A percentile compares a stretch with the other conserved stretches of the same genome.
phyloP scores from a whole-genome alignment of 2,329 filamentous ascomycete species.

The Calcarisporium arbuscula region DNA sequence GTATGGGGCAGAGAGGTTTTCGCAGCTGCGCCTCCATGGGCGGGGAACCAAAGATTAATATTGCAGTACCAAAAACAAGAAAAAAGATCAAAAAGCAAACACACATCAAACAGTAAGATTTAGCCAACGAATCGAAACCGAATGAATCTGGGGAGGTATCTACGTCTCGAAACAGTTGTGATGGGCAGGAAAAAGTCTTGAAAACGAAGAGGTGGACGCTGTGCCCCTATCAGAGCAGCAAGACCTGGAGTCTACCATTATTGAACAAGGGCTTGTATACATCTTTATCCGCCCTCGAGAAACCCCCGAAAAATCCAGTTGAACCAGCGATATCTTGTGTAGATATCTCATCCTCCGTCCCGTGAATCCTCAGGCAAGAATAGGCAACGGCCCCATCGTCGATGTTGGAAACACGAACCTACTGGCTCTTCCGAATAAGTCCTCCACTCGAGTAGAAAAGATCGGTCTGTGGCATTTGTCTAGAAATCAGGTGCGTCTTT shows the following conservation, averaged over 20 bases:
- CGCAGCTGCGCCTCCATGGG: no score
- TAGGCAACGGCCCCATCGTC: constrained; percentile 45
- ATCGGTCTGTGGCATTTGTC: constrained; percentile 76
- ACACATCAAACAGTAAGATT: no score
- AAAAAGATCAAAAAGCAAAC: no score
- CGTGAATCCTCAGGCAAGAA: constrained; percentile 55
- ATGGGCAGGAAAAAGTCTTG: no score
- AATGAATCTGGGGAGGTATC: no score
- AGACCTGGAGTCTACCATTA: constrained; percentile 44
- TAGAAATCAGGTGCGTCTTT: constrained; percentile 65
- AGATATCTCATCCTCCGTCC: constrained; percentile 77
- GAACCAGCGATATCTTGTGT: constrained; percentile 66
- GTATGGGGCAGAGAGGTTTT: no score
- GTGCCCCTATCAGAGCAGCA: constrained; percentile 15
- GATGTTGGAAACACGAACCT: constrained; percentile 60
- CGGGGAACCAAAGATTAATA: no score
- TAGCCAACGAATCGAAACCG: no score
- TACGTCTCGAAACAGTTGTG: no score
- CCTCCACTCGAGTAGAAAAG: constrained; percentile 60
- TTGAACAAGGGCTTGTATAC: constrained; percentile 87
- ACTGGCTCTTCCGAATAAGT: constrained; percentile 78
- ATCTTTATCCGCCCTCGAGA: constrained; percentile 83
- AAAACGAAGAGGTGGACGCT: constrained; percentile 11
- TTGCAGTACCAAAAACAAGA: no score
- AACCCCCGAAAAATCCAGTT: constrained; percentile 61